Conservation (phyloP, 2,329 filamentous ascomycete species). For the Pseudopithomyces chartarum region DNA sequence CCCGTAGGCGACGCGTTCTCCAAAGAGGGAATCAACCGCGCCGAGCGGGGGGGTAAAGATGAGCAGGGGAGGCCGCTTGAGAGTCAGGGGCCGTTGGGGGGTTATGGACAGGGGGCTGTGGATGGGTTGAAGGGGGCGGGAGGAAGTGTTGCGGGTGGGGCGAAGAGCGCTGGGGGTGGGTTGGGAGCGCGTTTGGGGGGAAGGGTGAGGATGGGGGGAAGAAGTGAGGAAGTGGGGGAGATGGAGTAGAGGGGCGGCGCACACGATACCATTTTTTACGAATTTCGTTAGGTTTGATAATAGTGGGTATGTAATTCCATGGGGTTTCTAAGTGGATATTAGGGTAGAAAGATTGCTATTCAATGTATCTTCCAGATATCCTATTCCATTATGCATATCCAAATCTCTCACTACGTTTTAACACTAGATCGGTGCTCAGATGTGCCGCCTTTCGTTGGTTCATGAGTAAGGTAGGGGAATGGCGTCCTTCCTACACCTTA, state of each 20-base stretch:
- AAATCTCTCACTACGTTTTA: too few species aligned
- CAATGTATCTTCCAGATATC: too few species aligned
- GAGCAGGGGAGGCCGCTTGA: conserved; percentile 58
- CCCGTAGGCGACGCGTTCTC: conserved; percentile 66
- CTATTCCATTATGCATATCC: too few species aligned
- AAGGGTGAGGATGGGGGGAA: conserved; percentile 23
- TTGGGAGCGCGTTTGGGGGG: conserved; percentile 25
- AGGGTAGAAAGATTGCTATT: too few species aligned
- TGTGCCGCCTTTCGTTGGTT: too few species aligned
- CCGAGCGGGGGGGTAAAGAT: conserved; percentile 68
- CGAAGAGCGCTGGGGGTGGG: conserved; percentile 34
- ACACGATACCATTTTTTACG: conserved; percentile 11
- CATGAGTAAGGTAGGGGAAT: too few species aligned
- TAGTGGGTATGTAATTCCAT: background rate
- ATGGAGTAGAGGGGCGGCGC: background rate
- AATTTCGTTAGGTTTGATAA: background rate
- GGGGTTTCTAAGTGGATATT: too few species aligned
- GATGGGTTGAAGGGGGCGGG: conserved; percentile 40
- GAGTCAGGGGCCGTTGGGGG: conserved; percentile 40
- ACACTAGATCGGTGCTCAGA: too few species aligned
- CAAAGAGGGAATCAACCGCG: conserved; percentile 69
- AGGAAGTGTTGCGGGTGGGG: conserved; percentile 25
- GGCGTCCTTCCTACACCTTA: background rate
- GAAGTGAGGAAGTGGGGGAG: conserved; percentile 19
- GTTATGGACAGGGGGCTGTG: conserved; percentile 36